Percentiles rank a stretch among this genome's conserved stretches.
Conservation (phyloP, 768 basidiomycete species). For the Leucocoprinus sp. region DNA sequence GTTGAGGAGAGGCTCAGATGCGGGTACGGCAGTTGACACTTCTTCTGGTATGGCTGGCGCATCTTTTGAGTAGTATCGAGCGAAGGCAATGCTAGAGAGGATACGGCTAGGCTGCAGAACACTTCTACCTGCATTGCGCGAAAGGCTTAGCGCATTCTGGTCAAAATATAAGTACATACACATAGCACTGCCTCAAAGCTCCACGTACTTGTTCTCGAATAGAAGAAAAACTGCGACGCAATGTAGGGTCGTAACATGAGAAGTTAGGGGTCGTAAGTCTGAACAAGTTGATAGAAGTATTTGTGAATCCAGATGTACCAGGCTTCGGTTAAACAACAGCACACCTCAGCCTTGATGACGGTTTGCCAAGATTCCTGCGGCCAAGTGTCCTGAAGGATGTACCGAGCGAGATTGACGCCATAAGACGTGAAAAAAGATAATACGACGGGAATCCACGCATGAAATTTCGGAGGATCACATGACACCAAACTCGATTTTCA, state of each 20-base stretch:
- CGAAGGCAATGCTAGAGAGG: not conserved
- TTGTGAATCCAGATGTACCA: not conserved
- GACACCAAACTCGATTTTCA: too few relatives aligned
- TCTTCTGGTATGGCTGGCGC: not conserved
- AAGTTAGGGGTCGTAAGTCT: not conserved
- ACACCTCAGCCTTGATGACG: not conserved
- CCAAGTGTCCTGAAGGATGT: conserved; percentile 1
- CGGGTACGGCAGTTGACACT: not conserved
- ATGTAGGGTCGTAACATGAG: not conserved
- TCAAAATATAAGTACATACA: not conserved
- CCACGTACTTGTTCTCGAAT: conserved; percentile 2
- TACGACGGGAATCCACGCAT: too few relatives aligned
- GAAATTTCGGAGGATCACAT: too few relatives aligned
- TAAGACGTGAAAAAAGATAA: not conserved
- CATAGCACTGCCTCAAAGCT: not conserved
- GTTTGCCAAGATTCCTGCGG: not conserved
- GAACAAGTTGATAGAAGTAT: too few relatives aligned
- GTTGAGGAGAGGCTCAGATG: not conserved
- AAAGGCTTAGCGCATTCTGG: conserved; percentile 6
- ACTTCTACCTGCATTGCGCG: not conserved
- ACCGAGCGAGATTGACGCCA: conserved; percentile 3
- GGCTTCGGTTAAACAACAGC: not conserved
- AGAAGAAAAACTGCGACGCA: conserved; percentile 6
- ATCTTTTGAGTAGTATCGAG: conserved; percentile 10
- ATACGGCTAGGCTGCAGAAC: not conserved